phyloP scores from a whole-genome alignment of 129 eudicot genomes.

The Arctium lappa region DNA sequence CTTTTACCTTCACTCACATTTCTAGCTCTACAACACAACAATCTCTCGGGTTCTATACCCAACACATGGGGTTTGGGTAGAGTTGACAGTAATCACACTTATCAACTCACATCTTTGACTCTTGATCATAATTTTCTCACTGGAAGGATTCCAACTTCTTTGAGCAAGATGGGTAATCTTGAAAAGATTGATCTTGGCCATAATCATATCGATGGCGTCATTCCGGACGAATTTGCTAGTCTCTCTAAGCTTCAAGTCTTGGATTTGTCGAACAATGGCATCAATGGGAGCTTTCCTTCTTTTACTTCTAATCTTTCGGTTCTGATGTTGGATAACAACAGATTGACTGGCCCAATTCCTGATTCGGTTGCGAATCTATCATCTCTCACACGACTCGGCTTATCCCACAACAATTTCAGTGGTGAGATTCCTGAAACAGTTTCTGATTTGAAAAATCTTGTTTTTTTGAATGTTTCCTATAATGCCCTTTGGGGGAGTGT shows the following conservation, averaged over 20 bases:
- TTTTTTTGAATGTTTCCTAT: constrained; percentile 57
- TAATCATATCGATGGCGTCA: constrained; percentile 55
- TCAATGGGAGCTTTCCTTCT: constrained; percentile 61
- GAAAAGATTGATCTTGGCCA: constrained; percentile 60
- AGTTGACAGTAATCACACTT: not conserved
- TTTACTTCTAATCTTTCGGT: constrained; percentile 37
- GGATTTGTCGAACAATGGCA: constrained; percentile 66
- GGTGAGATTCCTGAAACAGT: constrained; percentile 73
- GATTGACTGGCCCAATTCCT: constrained; percentile 53
- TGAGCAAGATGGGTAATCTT: constrained; percentile 50
- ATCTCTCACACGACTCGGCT: constrained; percentile 41
- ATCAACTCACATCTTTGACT: constrained; percentile 44
- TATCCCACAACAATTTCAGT: constrained; percentile 60
- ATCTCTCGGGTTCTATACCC: constrained; percentile 78
- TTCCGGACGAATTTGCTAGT: constrained; percentile 47
- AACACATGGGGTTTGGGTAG: constrained; percentile 42
- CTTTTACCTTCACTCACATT: constrained; percentile 62
- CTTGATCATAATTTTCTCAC: constrained; percentile 71
- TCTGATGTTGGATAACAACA: constrained; percentile 50
- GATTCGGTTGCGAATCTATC: constrained; percentile 44
- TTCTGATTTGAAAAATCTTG: constrained; percentile 38
- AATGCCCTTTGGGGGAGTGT: constrained; percentile 76
- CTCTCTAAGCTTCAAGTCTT: constrained; percentile 46
- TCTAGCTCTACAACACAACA: constrained; percentile 74
- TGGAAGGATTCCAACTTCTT: constrained; percentile 64